phyloP scores from a whole-genome alignment of 2,329 filamentous ascomycete species.

The Penicillium sp. region DNA sequence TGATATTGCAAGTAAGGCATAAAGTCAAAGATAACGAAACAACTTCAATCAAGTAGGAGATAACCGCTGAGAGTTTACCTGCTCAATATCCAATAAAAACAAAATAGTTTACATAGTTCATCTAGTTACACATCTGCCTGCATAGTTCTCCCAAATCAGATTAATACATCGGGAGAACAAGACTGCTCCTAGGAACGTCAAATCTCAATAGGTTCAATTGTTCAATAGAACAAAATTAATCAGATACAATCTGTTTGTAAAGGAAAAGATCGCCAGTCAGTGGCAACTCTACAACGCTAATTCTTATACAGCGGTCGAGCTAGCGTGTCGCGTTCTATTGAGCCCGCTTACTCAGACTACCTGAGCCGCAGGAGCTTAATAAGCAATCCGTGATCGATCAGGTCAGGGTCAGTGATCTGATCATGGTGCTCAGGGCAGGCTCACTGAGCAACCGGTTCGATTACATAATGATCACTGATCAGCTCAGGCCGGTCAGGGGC shows the following conservation, averaged over 20 bases:
- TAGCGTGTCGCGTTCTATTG: background rate
- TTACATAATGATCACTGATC: background rate
- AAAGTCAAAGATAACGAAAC: background rate
- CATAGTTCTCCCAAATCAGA: no score
- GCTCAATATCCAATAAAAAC: background rate
- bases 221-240: no score
- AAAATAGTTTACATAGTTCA: constrained; percentile 1
- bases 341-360: background rate
- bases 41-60: background rate
- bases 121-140: no score
- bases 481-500: constrained; percentile 7
- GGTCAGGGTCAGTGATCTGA: background rate
- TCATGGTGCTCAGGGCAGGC: background rate
- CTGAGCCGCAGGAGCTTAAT: no score
- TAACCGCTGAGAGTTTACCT: background rate
- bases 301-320: background rate
- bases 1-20: background rate
- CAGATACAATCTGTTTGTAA: no score
- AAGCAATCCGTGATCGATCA: background rate
- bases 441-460: background rate
- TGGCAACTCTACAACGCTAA: no score
- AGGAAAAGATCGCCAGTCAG: no score
- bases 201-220: no score
- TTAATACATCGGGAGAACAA: no score
- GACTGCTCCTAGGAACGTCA: no score